Evolutionary conservation across 2,329 filamentous ascomycete genomes (phyloP), one percentile per base, ranked within the genome.

Genomic region (Cercospora sp.): DNA sequence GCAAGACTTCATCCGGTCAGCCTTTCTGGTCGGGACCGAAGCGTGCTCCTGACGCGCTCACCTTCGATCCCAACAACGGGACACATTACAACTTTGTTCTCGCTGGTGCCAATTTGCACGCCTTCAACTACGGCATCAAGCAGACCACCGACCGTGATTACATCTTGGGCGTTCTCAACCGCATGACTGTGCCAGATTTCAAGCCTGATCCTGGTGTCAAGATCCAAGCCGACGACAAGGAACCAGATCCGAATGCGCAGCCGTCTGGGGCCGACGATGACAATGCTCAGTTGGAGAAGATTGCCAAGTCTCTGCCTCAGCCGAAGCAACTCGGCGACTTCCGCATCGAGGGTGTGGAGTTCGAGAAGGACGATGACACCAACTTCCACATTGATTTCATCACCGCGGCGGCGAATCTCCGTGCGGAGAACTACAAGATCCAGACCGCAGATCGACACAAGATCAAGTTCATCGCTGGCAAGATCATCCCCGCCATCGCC

Each of bases 381-480:
- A 99, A 99, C 81, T 89, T 95, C 81, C 95, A 99, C 84, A 99
- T 99, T 76, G 95, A 98, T 81, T 99, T 99, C 84, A 98, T 99
- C 82, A 96, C 95, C 7, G 93, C 94, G 1, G 94, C 94, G 72
- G 97, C 94, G 84, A 99, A 99, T 80, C 85, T 99, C 69, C 92
- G 96, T 69, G 95, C 95, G 0, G 91, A 97, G 81, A 99, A 99
- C 84, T 99, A 99, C 87, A 97, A 95, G 81, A 99, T 99, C 74
- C 89, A 92, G 77, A 87, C 89, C 71, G 94, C 95, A 0, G 94
- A 99, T 78, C 88, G 93, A 70, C 95, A 97, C 86, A 97, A 95
- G 89, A 99, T 94, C 70, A 99, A 99, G 85, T 98, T 99, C 81
- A 99, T 99, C 79, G 96, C 95, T 34, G 95, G 95, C 80, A 99